phyloP scores from a whole-genome alignment of 2,329 filamentous ascomycete genomes.

The Neonectria faginata region DNA sequence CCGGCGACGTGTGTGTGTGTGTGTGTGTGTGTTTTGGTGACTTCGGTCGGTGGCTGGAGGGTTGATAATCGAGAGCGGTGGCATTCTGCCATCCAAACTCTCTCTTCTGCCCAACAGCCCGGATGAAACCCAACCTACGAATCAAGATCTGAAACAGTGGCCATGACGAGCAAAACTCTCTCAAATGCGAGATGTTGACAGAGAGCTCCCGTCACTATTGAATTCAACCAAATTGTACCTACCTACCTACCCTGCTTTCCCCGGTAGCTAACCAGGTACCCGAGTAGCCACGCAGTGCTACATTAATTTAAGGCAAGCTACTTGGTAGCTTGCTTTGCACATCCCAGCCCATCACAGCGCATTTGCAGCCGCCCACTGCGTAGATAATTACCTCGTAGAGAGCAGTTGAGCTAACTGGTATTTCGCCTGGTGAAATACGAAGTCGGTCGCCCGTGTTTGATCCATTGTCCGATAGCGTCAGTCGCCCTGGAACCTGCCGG shows the following conservation, averaged over 20 bases:
- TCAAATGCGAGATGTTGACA: not conserved
- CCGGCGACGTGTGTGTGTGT: not conserved
- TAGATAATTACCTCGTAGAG: not conserved
- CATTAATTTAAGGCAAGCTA: not conserved
- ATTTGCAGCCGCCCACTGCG: no score
- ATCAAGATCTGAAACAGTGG: not conserved
- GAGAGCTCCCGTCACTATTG: not conserved
- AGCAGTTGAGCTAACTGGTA: not conserved
- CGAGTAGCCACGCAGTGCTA: not conserved
- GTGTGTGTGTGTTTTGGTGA: not conserved
- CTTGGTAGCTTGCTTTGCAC: not conserved
- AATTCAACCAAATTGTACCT: not conserved
- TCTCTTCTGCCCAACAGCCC: not conserved
- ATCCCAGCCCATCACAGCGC: not conserved
- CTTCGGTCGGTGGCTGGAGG: constrained; percentile 3
- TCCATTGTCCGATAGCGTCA: not conserved
- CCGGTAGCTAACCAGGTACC: not conserved
- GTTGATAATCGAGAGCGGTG: not conserved
- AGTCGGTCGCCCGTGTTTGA: not conserved
- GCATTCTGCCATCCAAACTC: constrained; percentile 3
- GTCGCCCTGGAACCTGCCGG: not conserved
- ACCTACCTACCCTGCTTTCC: not conserved
- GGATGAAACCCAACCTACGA: not conserved
- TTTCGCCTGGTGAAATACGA: not conserved
- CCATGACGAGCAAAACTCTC: not conserved